Percentiles rank a stretch among this genome's conserved stretches.
Conservation (phyloP, 495 filamentous ascomycete genomes). For the Platismatia glauca region DNA sequence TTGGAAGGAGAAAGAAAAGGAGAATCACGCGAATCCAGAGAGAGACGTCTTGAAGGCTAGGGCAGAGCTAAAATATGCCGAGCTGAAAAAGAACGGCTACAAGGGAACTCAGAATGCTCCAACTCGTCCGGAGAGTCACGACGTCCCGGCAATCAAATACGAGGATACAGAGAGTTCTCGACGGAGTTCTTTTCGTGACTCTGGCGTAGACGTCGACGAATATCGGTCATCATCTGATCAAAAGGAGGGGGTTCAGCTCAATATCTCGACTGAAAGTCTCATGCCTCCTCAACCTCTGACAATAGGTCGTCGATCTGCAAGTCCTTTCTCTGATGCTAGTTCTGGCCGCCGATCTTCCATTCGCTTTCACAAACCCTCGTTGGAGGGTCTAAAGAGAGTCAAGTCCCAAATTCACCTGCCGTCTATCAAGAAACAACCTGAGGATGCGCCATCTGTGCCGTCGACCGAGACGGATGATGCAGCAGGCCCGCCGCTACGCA, state of each 20-base stretch:
- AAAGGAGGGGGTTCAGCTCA: conserved; percentile 11
- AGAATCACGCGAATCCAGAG: conserved; percentile 30
- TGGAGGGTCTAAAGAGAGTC: conserved; percentile 31
- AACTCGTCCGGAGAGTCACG: not conserved
- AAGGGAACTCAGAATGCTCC: conserved; percentile 31
- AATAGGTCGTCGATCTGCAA: conserved; percentile 7
- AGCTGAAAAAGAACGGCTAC: conserved; percentile 52
- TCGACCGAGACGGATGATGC: conserved; percentile 16
- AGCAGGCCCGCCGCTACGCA: conserved; percentile 29
- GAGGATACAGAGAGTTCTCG: conserved; percentile 14
- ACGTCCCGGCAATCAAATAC: conserved; percentile 11
- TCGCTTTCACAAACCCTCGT: conserved; percentile 25
- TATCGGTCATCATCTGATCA: conserved; percentile 16
- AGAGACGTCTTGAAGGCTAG: conserved; percentile 32
- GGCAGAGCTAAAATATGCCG: conserved; percentile 49
- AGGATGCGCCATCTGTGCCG: conserved; percentile 13
- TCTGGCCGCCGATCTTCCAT: conserved; percentile 18
- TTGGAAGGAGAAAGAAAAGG: conserved; percentile 29
- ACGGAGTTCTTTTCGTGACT: conserved; percentile 23
- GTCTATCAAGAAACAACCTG: conserved; percentile 26
- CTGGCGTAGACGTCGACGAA: conserved; percentile 25
- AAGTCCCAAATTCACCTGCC: conserved; percentile 31
- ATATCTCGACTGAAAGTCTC: conserved; percentile 11
- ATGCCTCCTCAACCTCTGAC: conserved; percentile 12
- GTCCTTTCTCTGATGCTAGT: conserved; percentile 16